Evolutionary conservation across 2,329 filamentous ascomycete genomes (phyloP).

Genomic region (Venturia asperata): DNA sequence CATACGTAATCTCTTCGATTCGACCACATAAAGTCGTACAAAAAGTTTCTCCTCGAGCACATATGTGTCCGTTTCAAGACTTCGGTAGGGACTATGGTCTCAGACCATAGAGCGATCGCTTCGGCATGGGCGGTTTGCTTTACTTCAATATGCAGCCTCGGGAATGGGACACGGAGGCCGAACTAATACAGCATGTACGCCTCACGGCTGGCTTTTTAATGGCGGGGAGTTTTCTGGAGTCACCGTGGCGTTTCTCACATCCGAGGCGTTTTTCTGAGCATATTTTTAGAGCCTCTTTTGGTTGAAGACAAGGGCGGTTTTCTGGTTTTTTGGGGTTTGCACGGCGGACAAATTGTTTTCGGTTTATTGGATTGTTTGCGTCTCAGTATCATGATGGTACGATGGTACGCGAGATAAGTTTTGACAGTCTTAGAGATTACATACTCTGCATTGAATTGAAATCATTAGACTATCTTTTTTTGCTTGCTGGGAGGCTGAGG

Average conservation of each 20-base stretch:
- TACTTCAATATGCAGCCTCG: neutral
- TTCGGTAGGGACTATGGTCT: neutral
- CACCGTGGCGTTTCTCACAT: neutral
- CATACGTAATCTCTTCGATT: neutral
- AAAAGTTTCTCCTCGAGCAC: neutral
- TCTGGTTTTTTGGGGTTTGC: neutral
- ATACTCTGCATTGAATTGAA: constrained; percentile 11
- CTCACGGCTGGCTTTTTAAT: constrained; percentile 6
- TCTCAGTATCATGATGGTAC: constrained; percentile 5
- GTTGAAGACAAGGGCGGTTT: neutral
- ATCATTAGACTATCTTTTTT: neutral
- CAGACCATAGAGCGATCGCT: neutral
- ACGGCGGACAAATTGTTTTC: neutral
- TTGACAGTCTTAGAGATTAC: neutral
- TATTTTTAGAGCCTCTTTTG: neutral
- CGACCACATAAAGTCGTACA: neutral
- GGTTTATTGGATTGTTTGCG: neutral
- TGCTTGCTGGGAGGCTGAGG: too few relatives aligned
- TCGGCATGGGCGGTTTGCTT: neutral
- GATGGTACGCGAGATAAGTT: constrained; percentile 5
- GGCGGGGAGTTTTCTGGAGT: neutral
- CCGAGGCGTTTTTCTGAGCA: constrained; percentile 1
- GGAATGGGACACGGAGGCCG: neutral
- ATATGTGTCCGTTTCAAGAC: neutral
- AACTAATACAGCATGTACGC: constrained; percentile 5